Conservation (phyloP, 768 basidiomycete genomes). For the Kwoniella dejecticola region DNA sequence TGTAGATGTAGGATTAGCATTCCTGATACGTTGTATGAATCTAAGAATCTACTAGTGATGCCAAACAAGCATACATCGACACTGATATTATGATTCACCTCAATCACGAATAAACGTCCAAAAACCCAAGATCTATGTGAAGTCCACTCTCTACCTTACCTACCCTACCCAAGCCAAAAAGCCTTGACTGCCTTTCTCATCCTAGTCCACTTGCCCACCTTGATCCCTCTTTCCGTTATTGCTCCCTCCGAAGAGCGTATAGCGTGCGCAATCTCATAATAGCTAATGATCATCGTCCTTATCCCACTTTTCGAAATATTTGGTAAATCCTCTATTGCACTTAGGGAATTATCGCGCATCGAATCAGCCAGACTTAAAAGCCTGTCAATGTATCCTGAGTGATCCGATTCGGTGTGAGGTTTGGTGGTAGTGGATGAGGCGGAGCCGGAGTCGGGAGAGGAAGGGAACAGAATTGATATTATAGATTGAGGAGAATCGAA, state of each 20-base stretch:
- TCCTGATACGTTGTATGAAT: too few relatives aligned
- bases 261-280: slow-evolving; percentile 54
- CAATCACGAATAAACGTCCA: too few relatives aligned
- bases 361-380: slow-evolving; percentile 46
- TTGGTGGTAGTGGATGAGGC: too few relatives aligned
- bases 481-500: slow-evolving; percentile 14
- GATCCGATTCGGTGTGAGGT: too few relatives aligned
- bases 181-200: slow-evolving; percentile 33
- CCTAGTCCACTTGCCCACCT: slow-evolving; percentile 37
- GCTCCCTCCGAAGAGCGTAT: slow-evolving; percentile 35
- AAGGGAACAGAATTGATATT: too few relatives aligned
- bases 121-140: too few relatives aligned
- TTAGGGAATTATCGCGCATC: slow-evolving; percentile 31
- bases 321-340: slow-evolving; percentile 42
- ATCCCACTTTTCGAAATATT: slow-evolving; percentile 49
- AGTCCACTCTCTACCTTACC: too few relatives aligned
- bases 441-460: too few relatives aligned
- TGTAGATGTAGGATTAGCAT: too few relatives aligned
- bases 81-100: too few relatives aligned
- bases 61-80: too few relatives aligned
- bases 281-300: slow-evolving; percentile 54
- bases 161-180: slow-evolving; percentile 40
- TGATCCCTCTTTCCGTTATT: slow-evolving; percentile 38
- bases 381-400: slow-evolving; percentile 30
- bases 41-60: too few relatives aligned